These are phyloP conservation scores for Crithidia thermophila DNA, from an alignment of 208 protist genomes.

Conservation along the genomic window DNA sequence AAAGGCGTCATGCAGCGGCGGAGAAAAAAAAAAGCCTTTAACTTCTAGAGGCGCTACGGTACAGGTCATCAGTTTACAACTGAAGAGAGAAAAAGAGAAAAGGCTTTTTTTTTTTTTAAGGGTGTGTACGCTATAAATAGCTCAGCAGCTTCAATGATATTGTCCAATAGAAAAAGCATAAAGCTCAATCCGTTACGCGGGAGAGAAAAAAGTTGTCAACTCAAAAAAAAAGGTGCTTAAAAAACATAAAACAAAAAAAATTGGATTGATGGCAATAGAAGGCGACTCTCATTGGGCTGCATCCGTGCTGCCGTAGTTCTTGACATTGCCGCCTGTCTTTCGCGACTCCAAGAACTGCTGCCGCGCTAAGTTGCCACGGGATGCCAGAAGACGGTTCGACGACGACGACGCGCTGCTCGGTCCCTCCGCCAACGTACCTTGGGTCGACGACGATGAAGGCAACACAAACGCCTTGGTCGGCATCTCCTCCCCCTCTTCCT, in stretches of 20 bases:
- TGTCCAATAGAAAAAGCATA: not conserved
- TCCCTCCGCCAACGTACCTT: not conserved
- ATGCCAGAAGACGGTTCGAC: slow-evolving; percentile 22
- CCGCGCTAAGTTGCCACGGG: slow-evolving; percentile 61
- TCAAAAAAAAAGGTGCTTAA: not conserved
- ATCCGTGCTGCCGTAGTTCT: slow-evolving; percentile 21
- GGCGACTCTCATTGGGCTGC: not conserved
- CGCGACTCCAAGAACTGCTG: slow-evolving; percentile 75
- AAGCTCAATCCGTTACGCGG: no score
- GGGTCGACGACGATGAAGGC: not conserved
- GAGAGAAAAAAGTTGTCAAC: no score
- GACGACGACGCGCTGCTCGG: slow-evolving; percentile 17
- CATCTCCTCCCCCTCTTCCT: slow-evolving; percentile 33
- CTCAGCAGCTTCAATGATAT: not conserved
- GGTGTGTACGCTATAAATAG: not conserved
- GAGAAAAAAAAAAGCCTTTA: no score
- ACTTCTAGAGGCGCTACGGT: no score
- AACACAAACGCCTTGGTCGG: slow-evolving; percentile 8
- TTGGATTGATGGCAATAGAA: not conserved
- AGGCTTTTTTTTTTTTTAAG: not conserved
- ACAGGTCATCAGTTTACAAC: no score
- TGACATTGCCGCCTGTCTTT: slow-evolving; percentile 15
- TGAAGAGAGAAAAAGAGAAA: not conserved
- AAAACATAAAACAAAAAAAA: not conserved
- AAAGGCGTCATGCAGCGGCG: no score